Percentiles rank a stretch among this genome's conserved stretches.
Conservation (phyloP, 257 asterid species). For the Nicotiana sylvestris region DNA sequence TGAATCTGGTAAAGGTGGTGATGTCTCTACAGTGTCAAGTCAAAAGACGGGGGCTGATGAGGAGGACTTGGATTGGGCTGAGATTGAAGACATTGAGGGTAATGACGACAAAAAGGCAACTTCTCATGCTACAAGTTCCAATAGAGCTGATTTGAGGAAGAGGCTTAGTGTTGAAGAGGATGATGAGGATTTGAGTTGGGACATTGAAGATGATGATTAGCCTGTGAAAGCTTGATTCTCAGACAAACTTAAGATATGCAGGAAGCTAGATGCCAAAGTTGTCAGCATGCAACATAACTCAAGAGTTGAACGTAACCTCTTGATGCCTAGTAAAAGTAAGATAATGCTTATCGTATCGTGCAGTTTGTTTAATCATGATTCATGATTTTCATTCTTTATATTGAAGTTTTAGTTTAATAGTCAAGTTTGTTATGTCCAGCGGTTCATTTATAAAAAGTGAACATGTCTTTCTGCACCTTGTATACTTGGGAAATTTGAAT, state of each 20-base stretch:
- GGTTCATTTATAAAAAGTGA: neutral
- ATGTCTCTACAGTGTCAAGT: constrained; percentile 22
- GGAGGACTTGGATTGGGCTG: constrained; percentile 87
- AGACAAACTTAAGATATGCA: neutral
- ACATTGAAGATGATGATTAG: constrained; percentile 67
- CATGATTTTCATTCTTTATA: neutral
- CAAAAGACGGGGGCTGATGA: constrained; percentile 38
- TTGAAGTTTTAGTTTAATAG: neutral
- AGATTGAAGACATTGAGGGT: constrained; percentile 67
- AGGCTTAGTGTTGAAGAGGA: constrained; percentile 53
- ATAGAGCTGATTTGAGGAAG: constrained; percentile 37
- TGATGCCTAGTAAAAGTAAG: constrained; percentile 10
- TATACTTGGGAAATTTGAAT: constrained; percentile 7
- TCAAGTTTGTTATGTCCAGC: neutral
- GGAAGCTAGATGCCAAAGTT: neutral
- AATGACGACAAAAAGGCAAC: constrained; percentile 51
- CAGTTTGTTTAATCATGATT: constrained; percentile 19
- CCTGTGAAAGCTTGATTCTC: constrained; percentile 30
- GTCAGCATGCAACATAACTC: neutral
- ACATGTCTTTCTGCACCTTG: neutral
- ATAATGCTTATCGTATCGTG: neutral
- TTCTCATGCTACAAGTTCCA: constrained; percentile 32
- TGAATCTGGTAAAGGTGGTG: constrained; percentile 25
- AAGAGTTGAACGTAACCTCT: neutral
- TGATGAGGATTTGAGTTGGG: constrained; percentile 81